Base-by-base conservation (phyloP, 768 basidiomycete genomes). In the Hypholoma fasciculare region DNA sequence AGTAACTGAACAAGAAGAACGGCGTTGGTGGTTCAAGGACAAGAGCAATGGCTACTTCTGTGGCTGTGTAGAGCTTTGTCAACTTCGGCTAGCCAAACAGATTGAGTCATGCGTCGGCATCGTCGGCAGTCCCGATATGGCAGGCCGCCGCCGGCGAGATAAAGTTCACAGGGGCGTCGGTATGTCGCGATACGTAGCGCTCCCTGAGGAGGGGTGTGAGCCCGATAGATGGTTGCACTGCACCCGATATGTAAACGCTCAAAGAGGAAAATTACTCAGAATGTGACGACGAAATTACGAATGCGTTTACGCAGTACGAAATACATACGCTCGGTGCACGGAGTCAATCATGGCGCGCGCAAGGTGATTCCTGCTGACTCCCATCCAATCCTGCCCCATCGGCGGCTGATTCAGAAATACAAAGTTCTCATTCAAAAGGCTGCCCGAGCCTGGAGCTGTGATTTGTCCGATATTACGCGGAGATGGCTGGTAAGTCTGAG, bases 1-100 rank as follows among this genome's bases (percentile, higher is more conserved):
- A 1, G n/a, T 52, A 39, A 23, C 30, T 26, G 3, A 23, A 52
- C 39, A 23, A 39, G 37, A 7, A 44, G 8, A 34, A n/a, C n/a
- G 17, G 49, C 19, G 30, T 17, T 36, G 43, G 54, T 61, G 52
- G 52, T 53, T 34, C 42, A 40, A 51, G 37, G 62, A 52, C 54
- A 57, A 65, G 56, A 52, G 50, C 44, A 57, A 56, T 56, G 62
- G 52, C 26, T 42, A 51, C 38, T 53, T 20, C 52, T 23, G 61
- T 62, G 61, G 58, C 61, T 56, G 61, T 57, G 58, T 19, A 37
- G 1, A 12, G 17, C 17, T 58, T 52, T 51, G 56, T 55, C 56
- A 51, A 16, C 16, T 23, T 13, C 20, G n/a, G 14, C 38, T 20
- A 14, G 34, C 43, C 30, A 54, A 53, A 56, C 49, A 53, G 2